Evolutionary conservation across 192 early-diverging fungal species (phyloP).

Genomic region (Backusella tarrabulga): DNA sequence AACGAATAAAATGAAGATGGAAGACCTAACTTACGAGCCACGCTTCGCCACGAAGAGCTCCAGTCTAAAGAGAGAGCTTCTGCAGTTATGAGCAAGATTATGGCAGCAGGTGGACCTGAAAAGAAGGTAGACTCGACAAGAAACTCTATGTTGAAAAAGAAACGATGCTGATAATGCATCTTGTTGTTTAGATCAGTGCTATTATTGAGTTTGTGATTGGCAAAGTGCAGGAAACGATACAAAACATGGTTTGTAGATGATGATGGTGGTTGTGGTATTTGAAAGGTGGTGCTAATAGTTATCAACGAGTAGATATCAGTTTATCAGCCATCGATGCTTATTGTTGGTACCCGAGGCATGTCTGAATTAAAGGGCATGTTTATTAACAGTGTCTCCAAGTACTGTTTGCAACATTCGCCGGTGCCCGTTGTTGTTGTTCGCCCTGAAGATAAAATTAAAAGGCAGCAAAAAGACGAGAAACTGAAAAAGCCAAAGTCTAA

Average conservation of each 20-base stretch:
- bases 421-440: constrained; percentile 69
- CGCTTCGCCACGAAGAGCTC: constrained; percentile 28
- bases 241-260: constrained; percentile 45
- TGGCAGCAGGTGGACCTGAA: constrained; percentile 26
- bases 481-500: background rate
- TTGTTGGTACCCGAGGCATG: constrained; percentile 72
- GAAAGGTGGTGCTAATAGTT: background rate
- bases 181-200: constrained; percentile 43
- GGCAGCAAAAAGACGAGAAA: constrained; percentile 27
- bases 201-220: constrained; percentile 53
- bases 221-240: constrained; percentile 53
- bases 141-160: background rate
- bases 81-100: constrained; percentile 36
- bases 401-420: constrained; percentile 64
- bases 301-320: constrained; percentile 44
- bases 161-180: background rate
- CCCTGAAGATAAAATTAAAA: constrained; percentile 42
- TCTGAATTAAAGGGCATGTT: constrained; percentile 63
- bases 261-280: background rate
- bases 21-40: constrained; percentile 20
- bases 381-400: constrained; percentile 66
- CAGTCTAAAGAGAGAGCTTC: constrained; percentile 37
- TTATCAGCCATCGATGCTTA: constrained; percentile 65
- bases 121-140: constrained; percentile 25
- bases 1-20: constrained; percentile 18